A percentile compares a stretch with the other conserved stretches of the same genome.
Evolutionary conservation across 2,329 filamentous ascomycete species (phyloP).

Genomic region (Remersonia thermophila): DNA sequence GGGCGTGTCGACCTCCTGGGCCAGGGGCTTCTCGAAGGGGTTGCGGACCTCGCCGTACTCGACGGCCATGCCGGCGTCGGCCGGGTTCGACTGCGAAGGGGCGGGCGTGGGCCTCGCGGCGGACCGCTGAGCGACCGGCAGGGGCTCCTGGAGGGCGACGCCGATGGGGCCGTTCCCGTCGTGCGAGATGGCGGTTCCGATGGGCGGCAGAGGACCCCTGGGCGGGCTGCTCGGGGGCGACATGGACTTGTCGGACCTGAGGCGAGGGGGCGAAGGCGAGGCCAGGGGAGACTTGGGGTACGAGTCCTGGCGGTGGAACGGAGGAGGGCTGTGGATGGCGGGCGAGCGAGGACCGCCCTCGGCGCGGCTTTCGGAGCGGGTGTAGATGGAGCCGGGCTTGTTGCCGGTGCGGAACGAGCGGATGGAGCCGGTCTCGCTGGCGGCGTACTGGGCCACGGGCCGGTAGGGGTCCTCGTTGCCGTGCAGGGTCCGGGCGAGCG

Average conservation of each 20-base stretch:
- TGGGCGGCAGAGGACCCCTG: slow-evolving; percentile 4
- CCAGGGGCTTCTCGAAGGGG: slow-evolving; percentile 12
- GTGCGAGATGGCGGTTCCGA: slow-evolving; percentile 6
- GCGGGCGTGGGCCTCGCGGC: slow-evolving; percentile 9
- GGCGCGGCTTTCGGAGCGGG: slow-evolving; percentile 25
- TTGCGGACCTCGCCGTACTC: slow-evolving; percentile 10
- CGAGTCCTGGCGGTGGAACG: slow-evolving; percentile 34
- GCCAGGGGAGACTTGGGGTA: slow-evolving; percentile 29
- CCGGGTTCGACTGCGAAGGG: slow-evolving; percentile 12
- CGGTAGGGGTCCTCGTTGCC: slow-evolving; percentile 79
- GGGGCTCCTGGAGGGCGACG: slow-evolving; percentile 13
- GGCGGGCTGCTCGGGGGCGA: slow-evolving; percentile 7
- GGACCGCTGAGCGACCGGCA: slow-evolving; percentile 12
- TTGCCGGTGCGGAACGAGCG: slow-evolving; percentile 34
- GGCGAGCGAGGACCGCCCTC: slow-evolving; percentile 20
- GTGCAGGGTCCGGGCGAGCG: slow-evolving; percentile 63
- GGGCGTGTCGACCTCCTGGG: slow-evolving; percentile 11
- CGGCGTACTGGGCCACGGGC: slow-evolving; percentile 43
- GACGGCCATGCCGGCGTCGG: slow-evolving; percentile 13
- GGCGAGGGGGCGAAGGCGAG: slow-evolving; percentile 20
- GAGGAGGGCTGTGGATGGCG: slow-evolving; percentile 21
- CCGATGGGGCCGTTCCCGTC: slow-evolving; percentile 5
- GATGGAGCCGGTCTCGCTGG: slow-evolving; percentile 44
- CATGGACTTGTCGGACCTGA: slow-evolving; percentile 7
- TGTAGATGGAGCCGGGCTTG: slow-evolving; percentile 35